Conservation (phyloP, 331 rosid species). For the Acacia concinna region DNA sequence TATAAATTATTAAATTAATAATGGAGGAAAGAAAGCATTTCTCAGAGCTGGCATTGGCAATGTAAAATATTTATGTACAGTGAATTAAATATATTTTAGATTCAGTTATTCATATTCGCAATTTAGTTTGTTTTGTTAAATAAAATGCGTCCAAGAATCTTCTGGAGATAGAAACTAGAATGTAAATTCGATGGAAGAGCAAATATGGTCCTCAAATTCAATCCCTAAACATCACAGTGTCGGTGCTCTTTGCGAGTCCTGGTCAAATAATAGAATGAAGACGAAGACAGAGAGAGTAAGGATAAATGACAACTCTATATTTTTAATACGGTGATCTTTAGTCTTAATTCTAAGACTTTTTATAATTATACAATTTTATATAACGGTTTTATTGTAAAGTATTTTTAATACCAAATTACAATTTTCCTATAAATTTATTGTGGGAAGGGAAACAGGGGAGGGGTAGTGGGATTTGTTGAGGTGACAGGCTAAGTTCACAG, state of each 20-base stretch:
- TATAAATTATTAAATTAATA: background rate
- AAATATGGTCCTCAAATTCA: background rate
- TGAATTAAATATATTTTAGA: background rate
- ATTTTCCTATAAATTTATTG: too few species aligned
- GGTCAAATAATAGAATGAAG: background rate
- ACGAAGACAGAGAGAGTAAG: too few species aligned
- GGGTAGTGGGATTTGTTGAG: background rate
- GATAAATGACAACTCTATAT: too few species aligned
- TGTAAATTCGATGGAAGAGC: background rate
- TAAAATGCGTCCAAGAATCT: background rate
- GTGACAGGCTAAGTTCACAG: background rate
- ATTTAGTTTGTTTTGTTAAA: background rate
- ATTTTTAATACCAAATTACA: too few species aligned
- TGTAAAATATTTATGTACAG: background rate
- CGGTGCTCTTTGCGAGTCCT: background rate
- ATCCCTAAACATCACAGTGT: background rate
- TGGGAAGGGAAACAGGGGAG: background rate
- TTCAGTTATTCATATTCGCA: background rate
- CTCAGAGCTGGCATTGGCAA: constrained; percentile 25
- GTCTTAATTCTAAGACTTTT: too few species aligned
- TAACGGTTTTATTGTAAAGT: too few species aligned
- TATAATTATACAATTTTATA: too few species aligned
- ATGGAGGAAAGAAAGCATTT: constrained; percentile 31
- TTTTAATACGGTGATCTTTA: too few species aligned
- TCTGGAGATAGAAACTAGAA: background rate